A percentile compares a stretch with the other conserved stretches of the same genome.
Evolutionary conservation across 2,329 filamentous ascomycete species (phyloP).

Genomic region (Phyllosticta citribraziliensis): DNA sequence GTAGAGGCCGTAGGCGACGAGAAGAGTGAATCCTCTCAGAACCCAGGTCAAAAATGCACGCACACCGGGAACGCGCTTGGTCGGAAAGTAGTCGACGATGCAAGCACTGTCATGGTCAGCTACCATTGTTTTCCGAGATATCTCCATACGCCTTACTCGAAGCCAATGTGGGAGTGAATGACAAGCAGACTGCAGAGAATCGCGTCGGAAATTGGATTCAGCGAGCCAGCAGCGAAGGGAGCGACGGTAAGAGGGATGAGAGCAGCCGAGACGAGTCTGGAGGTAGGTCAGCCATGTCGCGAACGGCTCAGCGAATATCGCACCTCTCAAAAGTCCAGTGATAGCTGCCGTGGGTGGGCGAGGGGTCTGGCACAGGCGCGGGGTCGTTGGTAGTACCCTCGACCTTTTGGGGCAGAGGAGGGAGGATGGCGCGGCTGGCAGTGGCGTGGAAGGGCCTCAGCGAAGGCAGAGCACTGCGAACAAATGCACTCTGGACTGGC

Average conservation of each 20-base stretch:
- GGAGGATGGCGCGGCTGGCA: constrained; percentile 63
- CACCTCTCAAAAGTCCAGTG: constrained; percentile 93
- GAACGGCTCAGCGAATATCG: constrained; percentile 7
- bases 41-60: constrained; percentile 64
- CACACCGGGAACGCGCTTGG: constrained; percentile 55
- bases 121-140: neutral
- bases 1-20: constrained; percentile 82
- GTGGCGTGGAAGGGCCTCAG: constrained; percentile 75
- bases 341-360: constrained; percentile 82
- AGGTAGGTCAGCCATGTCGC: neutral
- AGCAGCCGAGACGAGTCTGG: constrained; percentile 63
- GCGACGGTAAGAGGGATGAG: constrained; percentile 81
- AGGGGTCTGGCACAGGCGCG: constrained; percentile 59
- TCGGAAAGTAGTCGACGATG: constrained; percentile 86
- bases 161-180: constrained; percentile 91
- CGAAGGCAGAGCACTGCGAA: constrained; percentile 31
- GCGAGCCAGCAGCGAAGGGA: constrained; percentile 82
- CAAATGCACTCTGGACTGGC: constrained; percentile 29
- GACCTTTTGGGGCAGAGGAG: constrained; percentile 77
- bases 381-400: constrained; percentile 81
- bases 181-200: constrained; percentile 73
- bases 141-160: constrained; percentile 51
- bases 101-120: constrained; percentile 41
- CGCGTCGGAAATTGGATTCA: constrained; percentile 84
- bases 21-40: constrained; percentile 66